Base-by-base conservation (phyloP, 2,329 filamentous ascomycete species). In the Alternaria longipes region DNA sequence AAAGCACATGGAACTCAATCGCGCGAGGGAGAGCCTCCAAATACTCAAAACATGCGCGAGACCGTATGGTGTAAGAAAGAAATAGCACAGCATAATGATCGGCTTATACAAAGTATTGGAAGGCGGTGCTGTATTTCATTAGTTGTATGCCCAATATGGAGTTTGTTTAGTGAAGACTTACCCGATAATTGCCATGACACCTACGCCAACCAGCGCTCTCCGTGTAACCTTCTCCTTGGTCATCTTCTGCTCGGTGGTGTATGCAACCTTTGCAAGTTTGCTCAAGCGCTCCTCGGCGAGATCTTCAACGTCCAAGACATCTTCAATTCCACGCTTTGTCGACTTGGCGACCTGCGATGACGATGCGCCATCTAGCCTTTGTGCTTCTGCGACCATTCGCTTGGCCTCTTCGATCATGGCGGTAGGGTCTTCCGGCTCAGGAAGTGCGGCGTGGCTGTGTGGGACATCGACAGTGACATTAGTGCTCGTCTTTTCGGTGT, bases 111-210 rank as follows among this genome's bases (percentile, higher is more conserved):
- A 76, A 68, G 68, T 75, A 76, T 54, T 71, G 67, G 64, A 75
- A 69, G 16, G 74, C 73, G 36, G 71, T 68, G 30, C 74, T 74
- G 45, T 28, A 28, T 45, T 8, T 16, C 40, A 64, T 74, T 68
- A 74, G 72, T 16, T 51, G 12, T 46, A 41, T 41, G 46, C 38
- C 20, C 18, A 22, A 14, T 54, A 16, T 28, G 28, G 14, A 54
- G n/a, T n/a, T 9, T 11, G 28, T 12, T 26, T 20, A 24, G 26
- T 20, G 28, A 46, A 32, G 16, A 90, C 93, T 83, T 87, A 98
- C 95, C 94, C 94, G 79, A 97, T 86, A 59, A 92, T 92, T 77
- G 97, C 85, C 47, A 92, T 95, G 59, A 93, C 93, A 64, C 90
- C 92, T 54, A 98, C 87, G 60, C 95, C 94, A 65, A 97, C 86